These are phyloP conservation scores for Pulchroboletus neoregius DNA, from an alignment of 1,284 basidiomycete genomes.

Conservation along the genomic window DNA sequence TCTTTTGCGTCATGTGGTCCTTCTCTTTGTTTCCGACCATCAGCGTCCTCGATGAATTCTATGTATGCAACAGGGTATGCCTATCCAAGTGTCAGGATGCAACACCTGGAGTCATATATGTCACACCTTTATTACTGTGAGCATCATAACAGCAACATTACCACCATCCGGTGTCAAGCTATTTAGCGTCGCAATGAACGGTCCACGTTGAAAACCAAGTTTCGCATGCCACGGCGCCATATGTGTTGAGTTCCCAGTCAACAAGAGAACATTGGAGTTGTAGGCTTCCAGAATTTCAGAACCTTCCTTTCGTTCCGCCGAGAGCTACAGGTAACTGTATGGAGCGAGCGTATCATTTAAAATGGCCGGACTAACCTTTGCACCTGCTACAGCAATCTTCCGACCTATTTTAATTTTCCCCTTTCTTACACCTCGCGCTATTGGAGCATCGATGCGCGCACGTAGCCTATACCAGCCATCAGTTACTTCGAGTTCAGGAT, in stretches of 20 bases:
- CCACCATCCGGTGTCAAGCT: conserved; percentile 86
- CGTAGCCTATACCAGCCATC: conserved; percentile 95
- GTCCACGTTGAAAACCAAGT: conserved; percentile 68
- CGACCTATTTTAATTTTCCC: conserved; percentile 71
- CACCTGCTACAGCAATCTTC: conserved; percentile 80
- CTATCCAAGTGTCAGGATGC: conserved; percentile 36
- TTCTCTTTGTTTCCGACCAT: conserved; percentile 50
- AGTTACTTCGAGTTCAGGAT: conserved; percentile 76
- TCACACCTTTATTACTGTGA: conserved; percentile 66
- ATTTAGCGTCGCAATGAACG: conserved; percentile 72
- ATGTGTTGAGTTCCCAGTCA: conserved; percentile 84
- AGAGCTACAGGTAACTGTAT: conserved; percentile 47
- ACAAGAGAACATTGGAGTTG: conserved; percentile 57
- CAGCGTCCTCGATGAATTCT: conserved; percentile 52
- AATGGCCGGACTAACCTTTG: conserved; percentile 53
- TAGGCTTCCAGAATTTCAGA: conserved; percentile 83
- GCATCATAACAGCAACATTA: conserved; percentile 68
- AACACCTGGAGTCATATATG: conserved; percentile 11
- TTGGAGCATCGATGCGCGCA: conserved; percentile 69
- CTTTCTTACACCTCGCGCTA: conserved; percentile 65
- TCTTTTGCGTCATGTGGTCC: conserved; percentile 70
- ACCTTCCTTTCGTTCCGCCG: conserved; percentile 69
- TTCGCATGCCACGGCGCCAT: conserved; percentile 85
- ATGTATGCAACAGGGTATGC: conserved; percentile 60
- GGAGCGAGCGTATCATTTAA: not conserved